Evolutionary conservation across 164 flowering plant species (phyloP).

Genomic region (Euptelea pleiosperma): DNA sequence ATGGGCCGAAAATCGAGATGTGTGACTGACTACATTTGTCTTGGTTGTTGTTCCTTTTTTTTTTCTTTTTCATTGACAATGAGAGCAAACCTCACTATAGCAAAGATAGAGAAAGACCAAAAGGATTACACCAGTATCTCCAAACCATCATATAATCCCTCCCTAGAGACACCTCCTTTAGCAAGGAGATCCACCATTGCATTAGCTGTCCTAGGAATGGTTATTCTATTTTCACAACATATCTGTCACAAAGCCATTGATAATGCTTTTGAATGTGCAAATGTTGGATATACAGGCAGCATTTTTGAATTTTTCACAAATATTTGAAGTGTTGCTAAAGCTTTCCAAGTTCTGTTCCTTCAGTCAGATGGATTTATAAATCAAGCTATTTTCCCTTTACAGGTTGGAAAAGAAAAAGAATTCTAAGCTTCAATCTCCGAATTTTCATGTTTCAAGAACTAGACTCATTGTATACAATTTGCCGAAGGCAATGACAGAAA

Average conservation of each 20-base stretch:
- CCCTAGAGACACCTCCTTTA: too few relatives aligned
- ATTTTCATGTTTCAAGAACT: constrained; percentile 84
- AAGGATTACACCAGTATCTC: too few relatives aligned
- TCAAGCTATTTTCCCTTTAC: constrained; percentile 14
- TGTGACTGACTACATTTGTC: too few relatives aligned
- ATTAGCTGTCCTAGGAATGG: too few relatives aligned
- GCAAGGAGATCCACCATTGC: too few relatives aligned
- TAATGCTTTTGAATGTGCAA: background rate
- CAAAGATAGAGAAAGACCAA: too few relatives aligned
- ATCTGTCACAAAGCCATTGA: background rate
- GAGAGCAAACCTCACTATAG: too few relatives aligned
- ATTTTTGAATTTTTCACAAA: background rate
- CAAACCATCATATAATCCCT: too few relatives aligned
- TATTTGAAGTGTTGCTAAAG: background rate
- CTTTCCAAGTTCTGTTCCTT: constrained; percentile 33
- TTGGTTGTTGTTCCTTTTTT: too few relatives aligned
- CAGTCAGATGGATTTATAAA: constrained; percentile 17
- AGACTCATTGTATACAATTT: constrained; percentile 82
- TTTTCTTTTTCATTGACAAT: too few relatives aligned
- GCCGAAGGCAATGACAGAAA: constrained; percentile 78
- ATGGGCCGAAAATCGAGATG: too few relatives aligned
- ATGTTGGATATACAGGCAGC: background rate
- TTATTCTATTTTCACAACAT: background rate
- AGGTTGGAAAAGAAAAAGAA: constrained; percentile 70
- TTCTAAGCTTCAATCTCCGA: constrained; percentile 76